These are phyloP conservation scores for Ceratocystis destructans DNA, from an alignment of 2,329 filamentous ascomycete genomes.

Conservation along the genomic window DNA sequence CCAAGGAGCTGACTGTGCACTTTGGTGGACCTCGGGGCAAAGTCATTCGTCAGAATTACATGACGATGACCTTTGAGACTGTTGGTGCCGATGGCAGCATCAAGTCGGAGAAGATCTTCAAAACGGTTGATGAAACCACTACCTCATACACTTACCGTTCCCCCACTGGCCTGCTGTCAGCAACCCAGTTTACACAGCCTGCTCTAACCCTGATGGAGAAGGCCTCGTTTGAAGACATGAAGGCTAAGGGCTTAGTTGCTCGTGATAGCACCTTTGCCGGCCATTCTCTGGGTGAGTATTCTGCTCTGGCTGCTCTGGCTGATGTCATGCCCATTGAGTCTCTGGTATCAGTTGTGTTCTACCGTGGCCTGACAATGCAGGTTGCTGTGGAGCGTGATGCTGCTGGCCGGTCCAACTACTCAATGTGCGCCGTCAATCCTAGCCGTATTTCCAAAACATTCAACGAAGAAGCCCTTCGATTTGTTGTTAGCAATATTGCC, in stretches of 20 bases:
- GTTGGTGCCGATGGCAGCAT: slow-evolving; percentile 80
- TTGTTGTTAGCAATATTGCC: slow-evolving; percentile 88
- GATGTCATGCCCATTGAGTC: slow-evolving; percentile 99
- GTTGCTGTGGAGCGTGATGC: slow-evolving; percentile 95
- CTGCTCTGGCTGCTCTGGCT: slow-evolving; percentile 83
- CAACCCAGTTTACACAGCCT: slow-evolving; percentile 96
- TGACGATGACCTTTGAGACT: slow-evolving; percentile 99
- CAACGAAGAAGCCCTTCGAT: slow-evolving; percentile 93
- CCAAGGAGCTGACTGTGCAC: slow-evolving; percentile 95
- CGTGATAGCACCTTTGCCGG: slow-evolving; percentile 94
- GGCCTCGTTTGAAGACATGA: slow-evolving; percentile 98
- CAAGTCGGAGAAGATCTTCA: slow-evolving; percentile 99
- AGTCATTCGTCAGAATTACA: slow-evolving; percentile 96
- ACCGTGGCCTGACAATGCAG: slow-evolving; percentile 97
- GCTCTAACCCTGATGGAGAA: slow-evolving; percentile 98
- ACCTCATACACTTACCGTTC: slow-evolving; percentile 96
- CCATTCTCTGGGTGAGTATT: slow-evolving; percentile 97
- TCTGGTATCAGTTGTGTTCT: slow-evolving; percentile 96
- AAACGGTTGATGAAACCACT: slow-evolving; percentile 85
- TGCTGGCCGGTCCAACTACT: slow-evolving; percentile 88
- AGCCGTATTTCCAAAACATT: slow-evolving; percentile 97
- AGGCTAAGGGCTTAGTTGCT: slow-evolving; percentile 87
- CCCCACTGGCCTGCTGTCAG: slow-evolving; percentile 83
- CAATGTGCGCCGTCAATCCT: slow-evolving; percentile 98
- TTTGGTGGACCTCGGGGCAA: slow-evolving; percentile 95